Conservation (phyloP, 2,329 filamentous ascomycete species). For the Fusarium protoensiforme region DNA sequence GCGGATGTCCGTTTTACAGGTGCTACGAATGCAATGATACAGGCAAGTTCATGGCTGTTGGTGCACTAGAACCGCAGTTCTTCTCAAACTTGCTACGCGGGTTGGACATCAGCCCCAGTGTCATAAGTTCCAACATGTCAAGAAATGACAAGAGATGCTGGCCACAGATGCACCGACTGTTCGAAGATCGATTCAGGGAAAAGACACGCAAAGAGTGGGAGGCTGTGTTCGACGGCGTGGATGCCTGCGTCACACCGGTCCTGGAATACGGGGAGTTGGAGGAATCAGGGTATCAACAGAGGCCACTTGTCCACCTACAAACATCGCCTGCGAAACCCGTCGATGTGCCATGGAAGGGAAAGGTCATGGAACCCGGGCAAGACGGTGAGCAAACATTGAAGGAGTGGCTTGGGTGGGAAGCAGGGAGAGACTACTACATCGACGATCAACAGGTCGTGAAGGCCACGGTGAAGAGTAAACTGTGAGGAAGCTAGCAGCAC, state of each 20-base stretch:
- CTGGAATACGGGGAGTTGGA: constrained; percentile 79
- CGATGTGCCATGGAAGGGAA: constrained; percentile 21
- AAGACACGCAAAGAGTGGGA: constrained; percentile 86
- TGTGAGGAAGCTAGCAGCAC: no score
- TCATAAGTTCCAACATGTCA: background rate
- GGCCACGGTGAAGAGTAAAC: background rate
- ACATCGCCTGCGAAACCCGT: background rate
- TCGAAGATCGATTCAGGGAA: constrained; percentile 72
- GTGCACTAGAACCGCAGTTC: constrained; percentile 87
- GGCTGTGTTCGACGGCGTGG: constrained; percentile 82
- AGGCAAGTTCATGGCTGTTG: constrained; percentile 81
- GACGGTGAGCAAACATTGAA: constrained; percentile 76
- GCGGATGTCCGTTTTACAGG: constrained; percentile 87
- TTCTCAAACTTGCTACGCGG: constrained; percentile 74
- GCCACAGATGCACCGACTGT: constrained; percentile 54
- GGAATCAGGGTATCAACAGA: constrained; percentile 22
- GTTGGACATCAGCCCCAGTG: constrained; percentile 51
- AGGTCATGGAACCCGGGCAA: constrained; percentile 43
- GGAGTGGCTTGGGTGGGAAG: constrained; percentile 80
- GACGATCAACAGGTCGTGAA: background rate
- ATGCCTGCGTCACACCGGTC: constrained; percentile 89
- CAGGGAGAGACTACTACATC: constrained; percentile 72
- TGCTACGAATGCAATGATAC: constrained; percentile 83
- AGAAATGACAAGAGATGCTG: background rate
- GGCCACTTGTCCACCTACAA: background rate